These are phyloP conservation scores for Sporothrix sp. DNA, from an alignment of 2,329 filamentous ascomycete genomes.

Conservation along the genomic window DNA sequence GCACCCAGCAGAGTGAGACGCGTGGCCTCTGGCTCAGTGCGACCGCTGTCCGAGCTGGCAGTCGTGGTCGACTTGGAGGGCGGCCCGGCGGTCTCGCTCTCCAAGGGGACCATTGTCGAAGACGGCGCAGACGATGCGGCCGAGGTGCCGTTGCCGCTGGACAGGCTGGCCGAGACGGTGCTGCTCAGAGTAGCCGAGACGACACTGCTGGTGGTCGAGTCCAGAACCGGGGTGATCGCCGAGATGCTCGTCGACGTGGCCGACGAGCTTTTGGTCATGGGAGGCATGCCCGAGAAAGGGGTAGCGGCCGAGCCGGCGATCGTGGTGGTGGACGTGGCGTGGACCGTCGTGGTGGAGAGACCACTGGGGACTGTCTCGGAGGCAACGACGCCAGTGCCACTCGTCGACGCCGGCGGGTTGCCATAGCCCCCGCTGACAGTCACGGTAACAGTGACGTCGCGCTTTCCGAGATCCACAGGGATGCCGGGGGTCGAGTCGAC, in stretches of 20 bases:
- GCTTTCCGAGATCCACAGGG: background rate
- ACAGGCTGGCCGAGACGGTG: background rate
- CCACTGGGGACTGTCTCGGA: no score
- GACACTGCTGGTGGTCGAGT: background rate
- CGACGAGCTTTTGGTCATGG: background rate
- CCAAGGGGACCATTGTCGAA: background rate
- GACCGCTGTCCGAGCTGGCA: background rate
- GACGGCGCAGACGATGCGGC: background rate
- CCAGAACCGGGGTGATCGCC: no score
- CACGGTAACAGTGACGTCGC: constrained; percentile 3
- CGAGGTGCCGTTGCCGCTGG: background rate
- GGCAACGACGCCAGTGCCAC: no score
- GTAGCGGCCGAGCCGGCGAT: background rate
- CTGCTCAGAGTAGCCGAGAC: no score
- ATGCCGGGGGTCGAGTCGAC: background rate
- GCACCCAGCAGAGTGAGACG: background rate
- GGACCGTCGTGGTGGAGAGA: background rate
- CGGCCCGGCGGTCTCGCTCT: background rate
- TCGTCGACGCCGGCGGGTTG: background rate
- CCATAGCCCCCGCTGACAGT: constrained; percentile 4
- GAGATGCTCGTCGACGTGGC: background rate
- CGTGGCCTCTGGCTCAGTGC: background rate
- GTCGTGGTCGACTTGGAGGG: background rate
- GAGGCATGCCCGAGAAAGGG: background rate
- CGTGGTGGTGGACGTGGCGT: constrained; percentile 1